A percentile compares a stretch with the other conserved stretches of the same genome.
Evolutionary conservation across 129 eudicot genomes (phyloP).

Genomic region (Kitagawia praeruptora): DNA sequence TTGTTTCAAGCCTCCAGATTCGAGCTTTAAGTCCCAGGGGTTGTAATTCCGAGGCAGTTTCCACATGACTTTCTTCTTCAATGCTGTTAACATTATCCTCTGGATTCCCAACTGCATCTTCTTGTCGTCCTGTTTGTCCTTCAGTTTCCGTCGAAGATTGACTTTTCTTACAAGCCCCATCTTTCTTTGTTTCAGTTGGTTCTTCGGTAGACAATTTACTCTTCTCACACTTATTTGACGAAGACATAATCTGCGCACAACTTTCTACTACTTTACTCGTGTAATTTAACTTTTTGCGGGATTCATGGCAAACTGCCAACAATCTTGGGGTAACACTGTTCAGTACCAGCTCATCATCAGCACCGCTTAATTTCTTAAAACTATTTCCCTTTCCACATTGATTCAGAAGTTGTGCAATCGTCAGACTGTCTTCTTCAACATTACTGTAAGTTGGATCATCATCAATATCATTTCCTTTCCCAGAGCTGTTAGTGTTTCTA

Average conservation of each 20-base stretch:
- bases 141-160: not conserved
- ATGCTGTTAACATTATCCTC: not conserved
- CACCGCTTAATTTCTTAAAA: not conserved
- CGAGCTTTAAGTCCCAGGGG: constrained; percentile 3
- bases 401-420: not conserved
- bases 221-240: not conserved
- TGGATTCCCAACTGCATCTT: not conserved
- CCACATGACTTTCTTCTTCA: not conserved
- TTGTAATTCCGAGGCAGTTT: not conserved
- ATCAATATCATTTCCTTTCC: not conserved
- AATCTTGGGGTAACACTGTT: not conserved
- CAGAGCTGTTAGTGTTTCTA: not conserved
- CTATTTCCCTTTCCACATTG: not conserved
- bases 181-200: not conserved
- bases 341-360: not conserved
- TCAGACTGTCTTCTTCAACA: not conserved
- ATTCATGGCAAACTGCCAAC: not conserved
- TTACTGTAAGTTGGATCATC: not conserved
- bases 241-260: not conserved
- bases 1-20: constrained; percentile 10
- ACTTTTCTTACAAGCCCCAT: not conserved
- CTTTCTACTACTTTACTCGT: not conserved
- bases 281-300: not conserved
- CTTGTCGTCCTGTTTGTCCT: not conserved
- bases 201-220: not conserved